Evolutionary conservation across 805 yeast species (phyloP).

Genomic region (Deakozyma indianensis): DNA sequence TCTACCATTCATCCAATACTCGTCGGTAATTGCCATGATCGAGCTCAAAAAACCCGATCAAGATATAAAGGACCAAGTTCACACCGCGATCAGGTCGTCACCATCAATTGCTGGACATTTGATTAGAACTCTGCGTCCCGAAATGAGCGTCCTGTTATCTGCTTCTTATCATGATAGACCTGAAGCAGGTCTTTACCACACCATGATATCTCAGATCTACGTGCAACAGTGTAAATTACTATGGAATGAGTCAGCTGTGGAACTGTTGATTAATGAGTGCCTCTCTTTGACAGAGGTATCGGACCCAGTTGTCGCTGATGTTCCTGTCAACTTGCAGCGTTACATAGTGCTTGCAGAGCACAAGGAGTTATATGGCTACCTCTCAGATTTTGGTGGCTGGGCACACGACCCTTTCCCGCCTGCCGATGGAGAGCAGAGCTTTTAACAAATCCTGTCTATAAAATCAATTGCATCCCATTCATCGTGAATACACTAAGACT

Average conservation of each 20-base stretch:
- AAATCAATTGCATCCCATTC: no score
- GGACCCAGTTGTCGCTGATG: neutral
- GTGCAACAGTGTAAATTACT: neutral
- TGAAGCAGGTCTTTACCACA: neutral
- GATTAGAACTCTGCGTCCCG: neutral
- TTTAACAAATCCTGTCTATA: no score
- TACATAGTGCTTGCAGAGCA: neutral
- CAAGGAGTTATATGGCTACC: neutral
- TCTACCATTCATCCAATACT: neutral
- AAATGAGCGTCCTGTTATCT: neutral
- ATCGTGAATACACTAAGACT: no score
- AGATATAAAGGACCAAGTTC: neutral
- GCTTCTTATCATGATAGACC: neutral
- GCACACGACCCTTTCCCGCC: constrained; percentile 1
- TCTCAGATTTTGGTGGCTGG: neutral
- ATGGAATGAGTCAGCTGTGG: neutral
- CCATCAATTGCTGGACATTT: neutral
- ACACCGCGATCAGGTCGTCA: neutral
- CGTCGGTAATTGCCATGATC: neutral
- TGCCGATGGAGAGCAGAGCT: neutral
- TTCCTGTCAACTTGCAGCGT: neutral
- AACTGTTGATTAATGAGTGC: neutral
- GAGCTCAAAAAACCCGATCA: neutral
- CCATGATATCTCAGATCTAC: neutral
- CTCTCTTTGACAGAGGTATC: neutral